Base-by-base conservation (phyloP, 2,329 filamentous ascomycete genomes). In the Gaeumannomyces sp. region DNA sequence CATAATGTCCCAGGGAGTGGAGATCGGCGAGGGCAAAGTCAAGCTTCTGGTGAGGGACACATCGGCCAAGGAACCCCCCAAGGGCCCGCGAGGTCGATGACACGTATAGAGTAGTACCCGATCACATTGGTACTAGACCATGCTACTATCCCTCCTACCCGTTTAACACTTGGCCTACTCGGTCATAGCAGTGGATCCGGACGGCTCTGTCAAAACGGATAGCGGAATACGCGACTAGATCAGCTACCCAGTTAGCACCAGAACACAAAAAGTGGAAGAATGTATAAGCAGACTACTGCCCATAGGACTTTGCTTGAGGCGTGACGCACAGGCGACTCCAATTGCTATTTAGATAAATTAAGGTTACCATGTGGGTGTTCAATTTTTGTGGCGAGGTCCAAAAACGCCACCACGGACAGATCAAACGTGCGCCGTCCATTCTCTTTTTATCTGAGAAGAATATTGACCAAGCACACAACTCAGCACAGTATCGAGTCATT, bases 11-110 rank as follows among this genome's bases (percentile, higher is more conserved):
- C 84, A 88, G 73, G 86, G 86, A n/a, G 83, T 88, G 59, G 86
- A 89, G 76, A 88, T 89, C 72, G 86, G 86, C 35, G 85, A 87
- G 66, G 86, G 86, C 69, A 89, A 88, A 75, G 85, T 89, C 64
- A 81, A 85, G 74, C 79, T 89, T 70, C 77, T 89, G 68, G 86
- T 89, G 64, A 79, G 86, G 69, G 85, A 81, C 68, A 72, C 74
- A 38, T 72, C 74, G 33, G 45, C n/a, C 8, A 76, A 76, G 69
- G 74, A 86, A 69, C 80, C 82, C 66, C 82, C 83, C 65, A 85
- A 84, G 76, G 82, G 83, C 2, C 82, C 83, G 25, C 14, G 45
- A 25, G 22, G 45, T 5, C 45, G 45, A 25, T 53, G 45, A 53
- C 45, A 53, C 25, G 45, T 25, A n/a, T 22, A 10, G 19, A 53